Base-by-base conservation (phyloP, 345 rosid genomes). In the Conringia planisiliqua region DNA sequence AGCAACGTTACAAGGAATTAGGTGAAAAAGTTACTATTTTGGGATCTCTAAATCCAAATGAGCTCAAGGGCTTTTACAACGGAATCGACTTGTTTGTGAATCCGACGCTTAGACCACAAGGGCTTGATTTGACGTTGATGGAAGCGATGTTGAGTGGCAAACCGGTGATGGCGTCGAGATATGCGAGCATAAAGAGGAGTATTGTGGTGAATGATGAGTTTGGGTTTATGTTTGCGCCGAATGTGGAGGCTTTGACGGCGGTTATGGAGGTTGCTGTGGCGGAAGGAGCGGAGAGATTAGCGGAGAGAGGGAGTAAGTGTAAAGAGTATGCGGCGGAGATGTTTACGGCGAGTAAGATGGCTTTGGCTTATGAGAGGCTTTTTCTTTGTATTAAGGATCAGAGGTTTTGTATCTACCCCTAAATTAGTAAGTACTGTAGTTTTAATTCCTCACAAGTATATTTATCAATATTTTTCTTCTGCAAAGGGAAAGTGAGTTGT, bases 61-160 rank as follows among this genome's bases (percentile, higher is more conserved):
- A 90, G 22, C 59, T 92, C 7, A 87, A 72, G 63, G 89, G 83
- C 7, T 92, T 95, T 42, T 95, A 95, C 73, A 95, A 90, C 38
- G 83, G 86, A 0, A 88, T 95, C 1, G 97, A 95, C 58, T 46
- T 95, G 14, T 90, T 92, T 54, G 86, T 92, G 38, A 95, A 95
- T 62, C 99, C 97, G 0, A 95, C 96, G 0, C 84, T 95, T 0
- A 83, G 99, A 75, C 99, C 99, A 10, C 97, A 91, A 70, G 97
- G 99, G 6, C 89, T 93, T 13, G 98, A 93, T 82, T 82, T 93
- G 0, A 93, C 98, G 2, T 80, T 91, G 24, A 87, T 89, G 97
- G 99, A 92, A 72, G 97, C 96, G 0, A 95, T 95, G 99, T 80
- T 92, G 88, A 86, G 92, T 62, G 97, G 99, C 29, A 95, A 82